phyloP scores from a whole-genome alignment of 805 yeast genomes.

The Pichia ethanolica region DNA sequence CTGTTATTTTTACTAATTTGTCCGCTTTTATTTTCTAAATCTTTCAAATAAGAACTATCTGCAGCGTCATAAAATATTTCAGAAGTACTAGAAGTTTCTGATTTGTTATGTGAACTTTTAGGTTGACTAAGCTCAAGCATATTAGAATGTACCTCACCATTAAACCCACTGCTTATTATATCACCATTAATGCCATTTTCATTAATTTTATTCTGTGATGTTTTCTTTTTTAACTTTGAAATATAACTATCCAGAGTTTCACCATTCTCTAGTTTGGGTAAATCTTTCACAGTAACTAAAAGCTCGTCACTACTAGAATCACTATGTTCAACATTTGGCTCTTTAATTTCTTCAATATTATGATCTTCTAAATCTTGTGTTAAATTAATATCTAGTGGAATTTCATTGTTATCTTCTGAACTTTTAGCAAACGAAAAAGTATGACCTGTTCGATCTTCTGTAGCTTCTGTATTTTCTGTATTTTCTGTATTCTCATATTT shows the following conservation, averaged over 20 bases:
- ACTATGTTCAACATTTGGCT: not conserved
- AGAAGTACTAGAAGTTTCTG: conserved; percentile 7
- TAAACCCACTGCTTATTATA: no score
- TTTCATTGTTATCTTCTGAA: not conserved
- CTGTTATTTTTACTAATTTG: no score
- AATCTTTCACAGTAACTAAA: conserved; percentile 6
- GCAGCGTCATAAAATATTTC: conserved; percentile 6
- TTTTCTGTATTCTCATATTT: no score
- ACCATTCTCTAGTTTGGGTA: conserved; percentile 9
- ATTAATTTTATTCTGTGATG: no score
- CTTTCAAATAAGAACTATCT: not conserved
- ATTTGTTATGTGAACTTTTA: not conserved
- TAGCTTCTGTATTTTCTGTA: not conserved
- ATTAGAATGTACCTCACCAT: not conserved
- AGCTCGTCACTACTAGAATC: not conserved
- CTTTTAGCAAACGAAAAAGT: not conserved
- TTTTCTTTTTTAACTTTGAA: conserved; percentile 4
- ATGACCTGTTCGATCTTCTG: not conserved
- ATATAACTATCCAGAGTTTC: conserved; percentile 7
- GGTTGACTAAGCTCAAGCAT: not conserved
- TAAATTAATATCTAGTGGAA: not conserved
- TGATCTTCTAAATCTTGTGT: not conserved
- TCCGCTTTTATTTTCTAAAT: not conserved
- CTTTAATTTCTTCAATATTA: not conserved
- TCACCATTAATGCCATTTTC: no score